Evolutionary conservation across 305 asterid species (phyloP).

Genomic region (Nicotiana rustica): DNA sequence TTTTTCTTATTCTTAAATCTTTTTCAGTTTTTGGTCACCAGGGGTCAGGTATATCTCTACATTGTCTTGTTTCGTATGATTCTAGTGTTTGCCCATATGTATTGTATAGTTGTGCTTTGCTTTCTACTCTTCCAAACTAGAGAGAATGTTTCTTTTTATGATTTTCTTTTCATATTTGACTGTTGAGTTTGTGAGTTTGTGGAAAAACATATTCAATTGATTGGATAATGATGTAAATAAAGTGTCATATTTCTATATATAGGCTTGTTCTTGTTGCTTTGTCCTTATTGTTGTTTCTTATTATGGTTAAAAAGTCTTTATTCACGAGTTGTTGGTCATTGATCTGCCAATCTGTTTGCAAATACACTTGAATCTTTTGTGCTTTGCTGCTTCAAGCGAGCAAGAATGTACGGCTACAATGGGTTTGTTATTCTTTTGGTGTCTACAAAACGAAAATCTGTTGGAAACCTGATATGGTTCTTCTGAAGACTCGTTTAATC

Average conservation of each 20-base stretch:
- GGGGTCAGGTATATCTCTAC: conserved; percentile 22
- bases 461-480: too few relatives aligned
- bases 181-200: conserved; percentile 57
- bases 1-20: conserved; percentile 30
- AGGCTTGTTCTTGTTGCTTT: conserved; percentile 6
- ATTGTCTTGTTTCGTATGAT: conserved; percentile 48
- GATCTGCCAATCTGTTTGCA: too few relatives aligned
- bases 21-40: conserved; percentile 13
- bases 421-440: too few relatives aligned
- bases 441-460: too few relatives aligned
- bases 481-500: too few relatives aligned
- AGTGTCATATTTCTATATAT: conserved; percentile 34
- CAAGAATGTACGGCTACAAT: too few relatives aligned
- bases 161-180: conserved; percentile 29
- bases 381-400: too few relatives aligned
- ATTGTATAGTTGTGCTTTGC: conserved; percentile 41
- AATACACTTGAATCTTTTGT: too few relatives aligned
- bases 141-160: conserved; percentile 12
- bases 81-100: conserved; percentile 35
- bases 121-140: conserved; percentile 40
- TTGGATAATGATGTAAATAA: conserved; percentile 55
- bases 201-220: conserved; percentile 52
- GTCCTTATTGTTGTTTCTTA: background rate
- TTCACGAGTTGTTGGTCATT: background rate
- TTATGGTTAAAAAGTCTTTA: background rate